Evolutionary conservation across 345 rosid genomes (phyloP).

Genomic region (Lumnitzera littorea): DNA sequence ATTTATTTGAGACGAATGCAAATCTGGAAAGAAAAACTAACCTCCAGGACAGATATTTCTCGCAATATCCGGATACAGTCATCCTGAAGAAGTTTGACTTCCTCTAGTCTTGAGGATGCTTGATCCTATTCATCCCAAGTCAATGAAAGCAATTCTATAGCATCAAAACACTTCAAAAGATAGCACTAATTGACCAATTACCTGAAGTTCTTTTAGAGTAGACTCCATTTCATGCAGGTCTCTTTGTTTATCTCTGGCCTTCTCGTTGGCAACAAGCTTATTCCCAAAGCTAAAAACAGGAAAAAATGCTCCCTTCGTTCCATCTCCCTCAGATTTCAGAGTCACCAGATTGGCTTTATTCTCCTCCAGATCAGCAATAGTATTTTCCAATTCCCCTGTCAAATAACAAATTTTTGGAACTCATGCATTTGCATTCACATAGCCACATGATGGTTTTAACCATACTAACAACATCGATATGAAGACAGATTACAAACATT

Average conservation of each 20-base stretch:
- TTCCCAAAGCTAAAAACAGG: constrained; percentile 62
- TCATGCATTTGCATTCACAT: too few relatives aligned
- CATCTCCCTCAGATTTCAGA: constrained; percentile 81
- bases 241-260: constrained; percentile 58
- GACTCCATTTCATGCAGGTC: constrained; percentile 74
- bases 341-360: constrained; percentile 56
- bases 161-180: constrained; percentile 10
- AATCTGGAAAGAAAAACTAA: constrained; percentile 15
- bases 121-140: constrained; percentile 49
- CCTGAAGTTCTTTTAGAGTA: constrained; percentile 56
- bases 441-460: too few relatives aligned
- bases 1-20: neutral
- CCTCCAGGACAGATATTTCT: constrained; percentile 61
- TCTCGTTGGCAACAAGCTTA: constrained; percentile 56
- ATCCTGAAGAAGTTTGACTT: constrained; percentile 65
- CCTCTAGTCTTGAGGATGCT: constrained; percentile 56
- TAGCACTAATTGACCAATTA: constrained; percentile 19
- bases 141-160: constrained; percentile 8
- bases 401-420: neutral
- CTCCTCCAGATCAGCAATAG: constrained; percentile 53
- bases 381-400: constrained; percentile 71
- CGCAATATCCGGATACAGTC: constrained; percentile 63
- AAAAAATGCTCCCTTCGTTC: constrained; percentile 61
- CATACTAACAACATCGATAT: too few relatives aligned
- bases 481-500: too few relatives aligned